Evolutionary conservation across 1,284 basidiomycete species (phyloP), one percentile per base, ranked within the genome.

Genomic region (Papiliotrema nemorosa): DNA sequence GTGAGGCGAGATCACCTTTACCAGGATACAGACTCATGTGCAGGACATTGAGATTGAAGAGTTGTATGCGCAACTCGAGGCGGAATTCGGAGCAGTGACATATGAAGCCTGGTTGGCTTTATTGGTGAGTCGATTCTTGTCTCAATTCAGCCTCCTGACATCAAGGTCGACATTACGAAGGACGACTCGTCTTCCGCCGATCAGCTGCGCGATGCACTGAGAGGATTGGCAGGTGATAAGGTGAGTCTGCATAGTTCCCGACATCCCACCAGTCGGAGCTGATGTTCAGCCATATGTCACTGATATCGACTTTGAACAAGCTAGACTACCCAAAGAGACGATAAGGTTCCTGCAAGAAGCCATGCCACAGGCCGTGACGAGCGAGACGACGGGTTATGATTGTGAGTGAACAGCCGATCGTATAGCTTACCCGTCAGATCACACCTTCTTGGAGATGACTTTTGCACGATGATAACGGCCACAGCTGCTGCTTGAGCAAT

Each of bases 101-200:
- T 97, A 90, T 68, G 90, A 97, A 69, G 90, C 92, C 1, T 97
- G 97, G 74, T 88, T 97, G 61, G 90, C 91, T 57, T 85, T 97
- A 56, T 75, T 98, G 72, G 92, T 90, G 68, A 49, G 80, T 55
- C 37, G 12, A 31, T 42, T 25, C 13, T 25, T 27, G 18, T 14
- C 12, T 9, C n/a, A 13, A 21, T 34, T 10, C 22, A 10, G 14
- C 27, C 21, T 22, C 44, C 24, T 48, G 3, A 26, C 9, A 42
- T 35, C 18, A 57, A 92, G 90, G 87, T 93, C 42, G 90, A 93
- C 43, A 94, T 97, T 59, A 94, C 85, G 26, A 90, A 97, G 77
- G 96, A 73, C 55, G 70, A 97, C 69, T 90, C 94, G 49, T 93
- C 90, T 1, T 88, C 90, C 1, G 83, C 87, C 0, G 90, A 93